Conservation (phyloP, 2,329 filamentous ascomycete genomes). For the Trichoderma breve region DNA sequence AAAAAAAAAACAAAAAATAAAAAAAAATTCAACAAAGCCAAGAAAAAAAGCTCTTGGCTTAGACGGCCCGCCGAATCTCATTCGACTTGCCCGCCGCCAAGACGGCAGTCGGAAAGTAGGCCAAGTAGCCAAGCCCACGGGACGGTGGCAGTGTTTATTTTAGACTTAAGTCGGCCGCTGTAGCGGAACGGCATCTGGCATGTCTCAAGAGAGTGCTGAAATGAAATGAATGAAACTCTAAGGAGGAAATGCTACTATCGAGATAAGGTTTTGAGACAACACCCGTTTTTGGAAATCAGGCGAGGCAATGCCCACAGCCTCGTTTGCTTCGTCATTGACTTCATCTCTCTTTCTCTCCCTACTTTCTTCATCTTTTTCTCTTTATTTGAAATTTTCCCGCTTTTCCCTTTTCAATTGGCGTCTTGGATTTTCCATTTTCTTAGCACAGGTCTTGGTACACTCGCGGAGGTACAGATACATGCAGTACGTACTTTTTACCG, state of each 20-base stretch:
- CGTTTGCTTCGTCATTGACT: not conserved
- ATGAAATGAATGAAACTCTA: not conserved
- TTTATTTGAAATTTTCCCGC: not conserved
- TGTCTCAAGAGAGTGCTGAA: not conserved
- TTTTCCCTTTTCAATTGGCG: not conserved
- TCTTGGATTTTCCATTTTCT: not conserved
- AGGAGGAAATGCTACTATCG: not conserved
- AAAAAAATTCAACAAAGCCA: not conserved
- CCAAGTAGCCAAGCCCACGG: slow-evolving; percentile 14
- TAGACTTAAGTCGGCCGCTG: slow-evolving; percentile 4
- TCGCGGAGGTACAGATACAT: not conserved
- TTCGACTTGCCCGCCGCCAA: slow-evolving; percentile 7
- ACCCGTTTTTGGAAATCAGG: not conserved
- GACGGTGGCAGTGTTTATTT: slow-evolving; percentile 21
- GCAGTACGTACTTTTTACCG: not conserved
- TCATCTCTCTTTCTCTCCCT: not conserved
- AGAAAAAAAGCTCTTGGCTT: not conserved
- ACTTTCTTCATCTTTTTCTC: not conserved
- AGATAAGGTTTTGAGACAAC: not conserved
- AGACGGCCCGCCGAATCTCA: not conserved
- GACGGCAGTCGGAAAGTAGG: slow-evolving; percentile 18
- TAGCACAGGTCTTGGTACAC: not conserved
- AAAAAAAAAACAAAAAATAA: not conserved
- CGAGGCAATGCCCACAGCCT: not conserved
- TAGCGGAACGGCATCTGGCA: not conserved